Evolutionary conservation across 2,329 filamentous ascomycete genomes (phyloP).

Genomic region (Microsporum canis): DNA sequence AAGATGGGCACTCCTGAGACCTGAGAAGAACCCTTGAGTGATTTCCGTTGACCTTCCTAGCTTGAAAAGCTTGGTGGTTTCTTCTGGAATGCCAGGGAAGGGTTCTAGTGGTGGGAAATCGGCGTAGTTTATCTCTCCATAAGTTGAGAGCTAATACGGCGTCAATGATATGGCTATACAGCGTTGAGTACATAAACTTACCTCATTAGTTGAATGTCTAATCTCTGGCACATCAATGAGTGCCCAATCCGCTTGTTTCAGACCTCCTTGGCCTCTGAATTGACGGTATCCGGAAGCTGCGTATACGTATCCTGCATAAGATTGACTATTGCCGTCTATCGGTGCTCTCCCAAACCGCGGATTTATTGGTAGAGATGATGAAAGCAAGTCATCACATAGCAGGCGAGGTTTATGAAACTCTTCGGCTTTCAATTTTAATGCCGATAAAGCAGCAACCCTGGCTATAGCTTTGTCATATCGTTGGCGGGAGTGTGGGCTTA

Average conservation of each 20-base stretch:
- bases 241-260: neutral
- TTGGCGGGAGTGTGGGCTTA: neutral
- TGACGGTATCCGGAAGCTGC: slow-evolving; percentile 1
- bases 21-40: neutral
- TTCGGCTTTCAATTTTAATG: neutral
- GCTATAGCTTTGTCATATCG: neutral
- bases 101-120: neutral
- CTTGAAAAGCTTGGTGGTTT: neutral
- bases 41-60: neutral
- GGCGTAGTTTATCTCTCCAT: neutral
- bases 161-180: neutral
- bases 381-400: neutral
- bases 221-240: neutral
- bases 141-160: neutral
- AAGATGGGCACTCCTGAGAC: neutral
- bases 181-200: neutral
- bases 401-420: neutral
- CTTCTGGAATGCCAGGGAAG: neutral
- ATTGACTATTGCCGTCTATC: neutral
- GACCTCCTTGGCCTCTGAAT: no score
- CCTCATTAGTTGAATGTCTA: neutral
- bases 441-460: neutral
- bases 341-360: neutral
- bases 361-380: neutral
- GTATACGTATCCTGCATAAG: neutral